These are phyloP conservation scores for Fusarium musae DNA, from an alignment of 2,329 filamentous ascomycete species.

Conservation along the genomic window DNA sequence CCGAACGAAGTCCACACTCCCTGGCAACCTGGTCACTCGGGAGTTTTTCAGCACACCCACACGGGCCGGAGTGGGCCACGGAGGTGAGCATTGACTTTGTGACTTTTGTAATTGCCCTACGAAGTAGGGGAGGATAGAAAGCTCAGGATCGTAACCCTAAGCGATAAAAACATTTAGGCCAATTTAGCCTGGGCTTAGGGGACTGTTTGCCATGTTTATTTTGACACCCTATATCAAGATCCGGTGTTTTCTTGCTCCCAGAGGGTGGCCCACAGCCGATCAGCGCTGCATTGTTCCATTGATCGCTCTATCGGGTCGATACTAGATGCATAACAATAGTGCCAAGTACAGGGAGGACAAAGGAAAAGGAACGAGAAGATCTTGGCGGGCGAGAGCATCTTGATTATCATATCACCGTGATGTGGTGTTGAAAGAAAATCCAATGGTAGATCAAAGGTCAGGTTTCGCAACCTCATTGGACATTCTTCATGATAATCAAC, in stretches of 20 bases:
- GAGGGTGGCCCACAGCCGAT: neutral
- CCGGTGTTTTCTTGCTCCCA: too few species aligned
- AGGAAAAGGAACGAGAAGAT: neutral
- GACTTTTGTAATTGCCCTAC: neutral
- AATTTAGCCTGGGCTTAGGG: too few species aligned
- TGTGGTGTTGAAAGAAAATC: neutral
- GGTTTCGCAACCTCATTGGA: constrained; percentile 24
- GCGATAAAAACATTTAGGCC: too few species aligned
- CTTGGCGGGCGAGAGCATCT: neutral
- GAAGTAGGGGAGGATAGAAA: too few species aligned
- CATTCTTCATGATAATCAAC: neutral
- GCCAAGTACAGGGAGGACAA: neutral
- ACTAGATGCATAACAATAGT: neutral
- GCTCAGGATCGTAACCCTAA: too few species aligned
- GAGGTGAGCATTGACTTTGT: constrained; percentile 18
- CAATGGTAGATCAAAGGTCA: constrained; percentile 12
- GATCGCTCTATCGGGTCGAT: neutral
- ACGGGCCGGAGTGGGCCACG: constrained; percentile 24
- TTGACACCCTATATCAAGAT: too few species aligned
- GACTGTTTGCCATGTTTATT: too few species aligned
- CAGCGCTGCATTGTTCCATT: constrained; percentile 11
- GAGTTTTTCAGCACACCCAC: constrained; percentile 35
- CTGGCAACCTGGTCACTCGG: constrained; percentile 36
- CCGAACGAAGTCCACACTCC: constrained; percentile 3
- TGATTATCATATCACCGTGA: neutral